These are phyloP conservation scores for Leccinum barrowsii DNA, from an alignment of 768 basidiomycete genomes.

Conservation along the genomic window DNA sequence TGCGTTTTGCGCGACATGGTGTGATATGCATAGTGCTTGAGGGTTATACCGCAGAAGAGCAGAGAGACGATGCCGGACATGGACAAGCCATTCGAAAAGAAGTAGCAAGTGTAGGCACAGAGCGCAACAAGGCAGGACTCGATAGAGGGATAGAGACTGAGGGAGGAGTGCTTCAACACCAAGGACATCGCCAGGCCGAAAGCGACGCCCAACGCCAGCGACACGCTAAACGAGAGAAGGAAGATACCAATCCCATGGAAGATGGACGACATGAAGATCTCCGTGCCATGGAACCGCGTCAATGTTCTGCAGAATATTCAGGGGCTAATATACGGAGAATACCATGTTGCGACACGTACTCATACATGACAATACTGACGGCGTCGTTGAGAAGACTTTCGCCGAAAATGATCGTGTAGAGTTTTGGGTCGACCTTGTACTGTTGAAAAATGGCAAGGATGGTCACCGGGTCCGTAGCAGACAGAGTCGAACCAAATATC, in stretches of 20 bases:
- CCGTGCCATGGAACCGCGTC: conserved; percentile 85
- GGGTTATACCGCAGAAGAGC: conserved; percentile 96
- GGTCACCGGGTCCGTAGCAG: conserved; percentile 97
- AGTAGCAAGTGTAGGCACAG: conserved; percentile 95
- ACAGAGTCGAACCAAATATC: conserved; percentile 93
- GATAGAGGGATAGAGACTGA: conserved; percentile 84
- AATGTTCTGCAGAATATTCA: conserved; percentile 59
- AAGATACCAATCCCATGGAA: conserved; percentile 99
- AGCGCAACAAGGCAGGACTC: conserved; percentile 96
- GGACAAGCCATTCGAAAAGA: conserved; percentile 93
- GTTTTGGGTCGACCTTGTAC: conserved; percentile 96
- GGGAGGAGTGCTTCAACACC: conserved; percentile 89
- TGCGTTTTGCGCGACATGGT: conserved; percentile 97
- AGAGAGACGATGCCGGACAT: conserved; percentile 98
- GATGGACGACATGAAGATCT: conserved; percentile 81
- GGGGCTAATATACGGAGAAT: not conserved
- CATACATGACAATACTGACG: conserved; percentile 99
- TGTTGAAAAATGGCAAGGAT: conserved; percentile 98
- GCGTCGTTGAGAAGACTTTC: conserved; percentile 97
- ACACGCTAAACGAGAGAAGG: conserved; percentile 90
- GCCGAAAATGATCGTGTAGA: conserved; percentile 96
- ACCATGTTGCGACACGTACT: conserved; percentile 57
- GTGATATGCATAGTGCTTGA: conserved; percentile 99
- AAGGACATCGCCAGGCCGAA: conserved; percentile 92
- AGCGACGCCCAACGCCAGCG: conserved; percentile 88